Base-by-base conservation (phyloP, 2,329 filamentous ascomycete species). In the Colletotrichum sp. region DNA sequence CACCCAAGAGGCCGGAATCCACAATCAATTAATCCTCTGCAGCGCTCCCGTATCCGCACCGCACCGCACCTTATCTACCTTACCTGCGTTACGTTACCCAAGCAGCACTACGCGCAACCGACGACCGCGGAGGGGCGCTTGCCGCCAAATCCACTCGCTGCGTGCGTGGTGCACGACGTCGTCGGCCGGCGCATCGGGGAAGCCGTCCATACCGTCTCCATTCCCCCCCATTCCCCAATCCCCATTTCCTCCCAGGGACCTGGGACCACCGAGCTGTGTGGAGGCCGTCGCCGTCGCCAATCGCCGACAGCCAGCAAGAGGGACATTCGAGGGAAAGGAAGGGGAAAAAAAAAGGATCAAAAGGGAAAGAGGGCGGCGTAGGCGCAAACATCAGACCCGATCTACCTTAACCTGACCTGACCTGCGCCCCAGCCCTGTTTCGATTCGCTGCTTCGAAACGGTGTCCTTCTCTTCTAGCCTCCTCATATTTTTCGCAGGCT, bases 391-490 rank as follows among this genome's bases (percentile, higher is more conserved):
- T 66, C 49, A 21, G 67, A 59, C 44, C 44, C 44, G 18, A 49
- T 21, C 44, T 49, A 49, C 44, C 44, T 49, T 49, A 21, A 44
- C 16, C 39, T 44, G 39, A 49, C 44, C 44, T n/a, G 44, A 49
- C 59, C 21, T 64, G 26, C 60, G 73, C 69, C 64, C 70, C 55
- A 76, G 59, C 70, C 73, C 73, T 68, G 73, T 69, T 73, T 65
- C 72, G 55, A 68, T 71, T 44, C 32, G 18, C 39, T 28, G 28
- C 69, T 57, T 36, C 69, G 30, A 75, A 63, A 72, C 62, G 32
- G 34, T 75, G 49, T 75, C 68, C 69, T 65, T 65, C 62, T 24
- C 30, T 65, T 21, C 36, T 28, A 24, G 26, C 69, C 24, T 34
- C 59, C 28, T 34, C 59, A 24, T 34, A 28, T 62, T 32, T 32